Evolutionary conservation across 768 basidiomycete species (phyloP).

Genomic region (Lactarius hengduanensis): DNA sequence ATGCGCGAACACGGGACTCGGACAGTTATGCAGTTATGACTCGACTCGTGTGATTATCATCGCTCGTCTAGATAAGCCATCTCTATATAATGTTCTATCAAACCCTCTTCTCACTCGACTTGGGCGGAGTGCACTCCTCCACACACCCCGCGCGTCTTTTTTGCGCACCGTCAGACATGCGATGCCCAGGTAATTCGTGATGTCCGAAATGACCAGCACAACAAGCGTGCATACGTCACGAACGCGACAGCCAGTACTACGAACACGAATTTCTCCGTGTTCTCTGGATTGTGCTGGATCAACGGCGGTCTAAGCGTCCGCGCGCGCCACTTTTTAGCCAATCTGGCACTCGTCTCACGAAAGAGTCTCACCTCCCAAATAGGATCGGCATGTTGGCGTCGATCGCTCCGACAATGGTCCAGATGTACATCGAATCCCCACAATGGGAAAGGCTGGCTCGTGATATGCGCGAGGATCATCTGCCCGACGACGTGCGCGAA

Average conservation of each 20-base stretch:
- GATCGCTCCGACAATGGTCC: constrained; percentile 70
- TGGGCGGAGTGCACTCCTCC: constrained; percentile 42
- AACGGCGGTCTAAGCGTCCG: constrained; percentile 52
- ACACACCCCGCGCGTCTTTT: constrained; percentile 68
- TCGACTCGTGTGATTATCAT: constrained; percentile 1
- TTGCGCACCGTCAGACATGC: constrained; percentile 93
- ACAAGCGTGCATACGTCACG: constrained; percentile 70
- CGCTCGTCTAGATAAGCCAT: constrained; percentile 4
- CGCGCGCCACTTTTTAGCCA: background rate
- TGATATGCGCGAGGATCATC: constrained; percentile 93
- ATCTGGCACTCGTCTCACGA: background rate
- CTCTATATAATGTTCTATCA: constrained; percentile 1
- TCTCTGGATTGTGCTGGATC: constrained; percentile 64
- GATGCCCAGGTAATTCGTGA: constrained; percentile 90
- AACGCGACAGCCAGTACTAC: constrained; percentile 67
- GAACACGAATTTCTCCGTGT: constrained; percentile 70
- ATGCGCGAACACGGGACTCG: constrained; percentile 6
- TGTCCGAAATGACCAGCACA: constrained; percentile 77
- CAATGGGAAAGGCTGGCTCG: constrained; percentile 75
- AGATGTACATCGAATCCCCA: constrained; percentile 89
- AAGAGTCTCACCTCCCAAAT: constrained; percentile 55
- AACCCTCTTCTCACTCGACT: constrained; percentile 24
- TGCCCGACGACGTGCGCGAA: constrained; percentile 88
- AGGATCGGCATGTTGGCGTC: constrained; percentile 80
- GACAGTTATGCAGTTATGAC: constrained; percentile 4